Conservation (phyloP, 495 filamentous ascomycete species). For the Aspergillus conjunctus region DNA sequence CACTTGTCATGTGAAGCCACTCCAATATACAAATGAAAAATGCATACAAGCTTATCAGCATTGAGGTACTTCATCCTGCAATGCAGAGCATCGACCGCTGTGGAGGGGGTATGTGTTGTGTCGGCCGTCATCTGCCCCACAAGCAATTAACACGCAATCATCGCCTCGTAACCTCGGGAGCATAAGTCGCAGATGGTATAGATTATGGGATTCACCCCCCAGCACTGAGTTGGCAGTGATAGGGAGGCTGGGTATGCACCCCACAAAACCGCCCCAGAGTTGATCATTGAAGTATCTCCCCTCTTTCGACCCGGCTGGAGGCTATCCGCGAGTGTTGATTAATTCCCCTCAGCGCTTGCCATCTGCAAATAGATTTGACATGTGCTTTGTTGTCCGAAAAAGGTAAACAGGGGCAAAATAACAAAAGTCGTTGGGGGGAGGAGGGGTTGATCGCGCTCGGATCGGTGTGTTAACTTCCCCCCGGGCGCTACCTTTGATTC, state of each 20-base stretch:
- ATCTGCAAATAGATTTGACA: background rate
- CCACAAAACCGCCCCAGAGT: background rate
- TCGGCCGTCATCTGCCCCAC: background rate
- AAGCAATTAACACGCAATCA: conserved; percentile 2
- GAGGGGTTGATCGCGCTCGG: conserved; percentile 20
- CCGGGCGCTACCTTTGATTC: conserved; percentile 11
- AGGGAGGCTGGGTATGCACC: conserved; percentile 2
- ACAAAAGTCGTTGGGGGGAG: background rate
- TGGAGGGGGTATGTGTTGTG: background rate
- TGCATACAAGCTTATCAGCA: background rate
- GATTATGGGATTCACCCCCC: background rate
- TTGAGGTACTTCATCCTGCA: background rate
- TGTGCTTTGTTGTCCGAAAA: background rate
- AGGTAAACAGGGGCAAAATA: background rate
- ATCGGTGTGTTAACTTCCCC: conserved; percentile 15
- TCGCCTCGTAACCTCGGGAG: background rate
- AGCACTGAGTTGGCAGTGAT: conserved; percentile 2
- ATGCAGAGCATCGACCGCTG: background rate
- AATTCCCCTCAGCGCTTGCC: background rate
- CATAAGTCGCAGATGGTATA: background rate
- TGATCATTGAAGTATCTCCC: background rate
- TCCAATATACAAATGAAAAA: background rate
- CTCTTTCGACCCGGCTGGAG: background rate
- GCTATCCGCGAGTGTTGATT: background rate
- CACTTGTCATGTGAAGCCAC: no score